These are phyloP conservation scores for Kalmanozyma brasiliensis DNA, from an alignment of 1,284 basidiomycete species.

Conservation along the genomic window DNA sequence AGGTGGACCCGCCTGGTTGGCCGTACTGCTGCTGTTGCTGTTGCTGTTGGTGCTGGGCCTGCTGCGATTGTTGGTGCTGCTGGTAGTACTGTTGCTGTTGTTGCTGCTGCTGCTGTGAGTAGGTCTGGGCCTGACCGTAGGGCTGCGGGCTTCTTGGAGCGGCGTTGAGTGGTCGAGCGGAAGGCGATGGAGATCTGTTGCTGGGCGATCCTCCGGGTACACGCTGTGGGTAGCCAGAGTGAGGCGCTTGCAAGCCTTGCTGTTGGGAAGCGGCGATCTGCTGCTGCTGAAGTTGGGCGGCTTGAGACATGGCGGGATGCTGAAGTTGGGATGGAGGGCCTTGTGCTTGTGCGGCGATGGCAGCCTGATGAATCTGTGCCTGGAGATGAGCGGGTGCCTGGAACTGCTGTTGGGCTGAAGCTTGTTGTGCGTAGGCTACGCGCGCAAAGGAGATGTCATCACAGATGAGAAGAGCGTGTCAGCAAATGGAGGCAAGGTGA, in stretches of 20 bases:
- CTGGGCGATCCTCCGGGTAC: constrained; percentile 16
- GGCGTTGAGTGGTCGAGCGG: constrained; percentile 33
- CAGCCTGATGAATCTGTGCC: constrained; percentile 62
- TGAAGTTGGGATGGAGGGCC: constrained; percentile 61
- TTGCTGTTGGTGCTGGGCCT: constrained; percentile 30
- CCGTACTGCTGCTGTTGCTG: constrained; percentile 34
- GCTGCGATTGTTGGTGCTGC: constrained; percentile 24
- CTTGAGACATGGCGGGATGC: constrained; percentile 62
- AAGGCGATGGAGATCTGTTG: constrained; percentile 48
- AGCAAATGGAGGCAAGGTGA: constrained; percentile 1
- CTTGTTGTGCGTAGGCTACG: constrained; percentile 57
- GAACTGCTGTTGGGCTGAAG: constrained; percentile 36
- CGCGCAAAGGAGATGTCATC: neutral
- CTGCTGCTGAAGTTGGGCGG: constrained; percentile 60
- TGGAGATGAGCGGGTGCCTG: constrained; percentile 49
- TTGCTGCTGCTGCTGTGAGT: constrained; percentile 37
- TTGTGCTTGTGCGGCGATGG: constrained; percentile 60
- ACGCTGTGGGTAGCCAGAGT: constrained; percentile 25
- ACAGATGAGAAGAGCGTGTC: neutral
- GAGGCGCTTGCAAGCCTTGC: constrained; percentile 45
- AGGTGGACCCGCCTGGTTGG: constrained; percentile 29
- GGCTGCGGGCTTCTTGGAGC: constrained; percentile 35
- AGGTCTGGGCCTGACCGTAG: constrained; percentile 39
- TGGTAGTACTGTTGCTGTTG: constrained; percentile 22
- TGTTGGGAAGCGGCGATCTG: constrained; percentile 53